Evolutionary conservation across 2,329 filamentous ascomycete species (phyloP), one percentile per base, ranked within the genome.

Genomic region (Pseudogymnoascus verrucosus): DNA sequence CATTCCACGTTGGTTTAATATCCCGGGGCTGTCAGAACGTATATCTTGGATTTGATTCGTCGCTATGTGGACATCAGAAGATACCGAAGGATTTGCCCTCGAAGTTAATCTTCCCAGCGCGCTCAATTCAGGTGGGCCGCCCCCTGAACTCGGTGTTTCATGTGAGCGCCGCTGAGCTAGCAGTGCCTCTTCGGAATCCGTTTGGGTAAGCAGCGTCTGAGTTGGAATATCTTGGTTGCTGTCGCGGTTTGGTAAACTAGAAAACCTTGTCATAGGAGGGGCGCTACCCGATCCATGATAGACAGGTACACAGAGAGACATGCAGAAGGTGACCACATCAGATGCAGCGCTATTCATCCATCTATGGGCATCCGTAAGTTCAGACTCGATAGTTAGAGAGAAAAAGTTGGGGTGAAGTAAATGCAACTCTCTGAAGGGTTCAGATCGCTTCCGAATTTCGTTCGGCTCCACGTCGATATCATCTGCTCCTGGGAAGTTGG

Each of bases 361-460:
- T 61, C 90, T 85, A 44, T 88, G 87, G 65, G 85, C 82, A 70
- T 95, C 90, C 0, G 82, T 87, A 71, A 92, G 84, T 73, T 95
- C 90, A 1, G 90, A 89, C 66, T 95, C 90, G 59, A 90, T 82
- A 0, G 90, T 93, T 51, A 90, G 80, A 39, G 82, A 88, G 72
- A 90, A 93, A 74, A 95, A 93, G 73, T 93, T 93, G n/a, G 90
- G 88, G 72, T 95, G 90, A 14, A 95, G 76, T 5, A 91, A 75
- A 74, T 95, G 91, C 37, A 84, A 83, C 67, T 86, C 84, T 39
- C 89, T 82, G 72, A 91, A 93, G 19, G 82, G 82, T 69, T 93
- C 90, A 2, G 89, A 93, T 60, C 89, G 82, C 69, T 88, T 84
- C 4, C 89, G 82, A 63, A 95, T 91, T 68, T 93, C 86, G 3